Evolutionary conservation across 208 protist species (phyloP), one percentile per base, ranked within the genome.

Genomic region (Leishmania gerbilli): DNA sequence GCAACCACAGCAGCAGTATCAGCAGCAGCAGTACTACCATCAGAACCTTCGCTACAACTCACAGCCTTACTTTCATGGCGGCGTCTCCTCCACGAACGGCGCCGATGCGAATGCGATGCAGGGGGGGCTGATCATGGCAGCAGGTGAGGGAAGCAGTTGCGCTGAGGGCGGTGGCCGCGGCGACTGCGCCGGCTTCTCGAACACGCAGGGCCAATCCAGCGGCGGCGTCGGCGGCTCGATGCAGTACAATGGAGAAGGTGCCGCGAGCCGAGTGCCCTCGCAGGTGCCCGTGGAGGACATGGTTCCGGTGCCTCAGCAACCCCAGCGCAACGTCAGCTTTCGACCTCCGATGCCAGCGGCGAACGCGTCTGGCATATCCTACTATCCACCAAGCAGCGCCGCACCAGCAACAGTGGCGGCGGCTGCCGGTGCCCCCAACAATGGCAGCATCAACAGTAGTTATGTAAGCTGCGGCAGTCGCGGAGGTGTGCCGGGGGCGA

Each of bases 311-410:
- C 2, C 53, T 74, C 69, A 27, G 40, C 69, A 74, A 34, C 24
- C 47, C 45, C 62, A 79, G 3, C 62, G 76, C 40, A 71, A 71
- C 62, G 62, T 71, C n/a, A 55, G 13, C 64, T 69, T 71, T 45
- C 47, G 45, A 15, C 15, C 62, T 17, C 24, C 60, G 9, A 71
- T 56, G 51, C 11, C 62, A 34, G 24, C 65, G 15, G 21, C 37
- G 58, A 69, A 7, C 34, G 24, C 51, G 62, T 31, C 49, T 9
- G 80, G 58, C 11, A 69, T 74, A 17, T 5, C 53, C 34, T 76
- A 49, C 51, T 62, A 76, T 47, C 27, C 69, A 53, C 27, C 45
- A 74, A 31, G 21, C 15, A 53, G 42, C 45, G 40, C 51, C 19
- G 51, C 72, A 76, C 24, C 21, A 7, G 51, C 72, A 45, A 24